A percentile compares a stretch with the other conserved stretches of the same genome.
These are phyloP conservation scores for Helichrysum umbraculigerum DNA, from an alignment of 129 eudicot species.

Conservation along the genomic window DNA sequence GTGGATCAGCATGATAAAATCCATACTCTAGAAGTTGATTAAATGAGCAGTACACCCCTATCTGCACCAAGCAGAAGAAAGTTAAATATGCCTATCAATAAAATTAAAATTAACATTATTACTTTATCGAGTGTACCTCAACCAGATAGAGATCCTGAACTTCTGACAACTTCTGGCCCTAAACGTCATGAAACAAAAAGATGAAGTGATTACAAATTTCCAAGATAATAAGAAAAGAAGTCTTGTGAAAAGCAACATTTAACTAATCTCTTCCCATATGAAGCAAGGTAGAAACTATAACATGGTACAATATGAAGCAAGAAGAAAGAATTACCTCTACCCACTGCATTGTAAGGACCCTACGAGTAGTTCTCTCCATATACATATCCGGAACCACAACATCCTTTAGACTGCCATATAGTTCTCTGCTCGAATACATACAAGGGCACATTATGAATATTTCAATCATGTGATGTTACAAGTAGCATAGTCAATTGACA, in stretches of 20 bases:
- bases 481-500: too few relatives aligned
- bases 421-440: constrained; percentile 51
- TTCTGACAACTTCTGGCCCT: constrained; percentile 93
- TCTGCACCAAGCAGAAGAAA: constrained; percentile 45
- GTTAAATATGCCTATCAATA: background rate
- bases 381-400: constrained; percentile 88
- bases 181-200: constrained; percentile 26
- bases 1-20: constrained; percentile 99
- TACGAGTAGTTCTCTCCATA: constrained; percentile 70
- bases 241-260: background rate
- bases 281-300: background rate
- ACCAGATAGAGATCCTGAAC: constrained; percentile 92
- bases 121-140: constrained; percentile 52
- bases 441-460: background rate
- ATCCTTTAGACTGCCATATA: constrained; percentile 81
- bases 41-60: constrained; percentile 97
- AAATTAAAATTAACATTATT: background rate
- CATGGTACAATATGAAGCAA: background rate
- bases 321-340: constrained; percentile 65
- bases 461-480: too few relatives aligned
- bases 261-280: too few relatives aligned
- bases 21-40: constrained; percentile 94
- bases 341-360: constrained; percentile 94
- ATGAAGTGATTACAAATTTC: background rate
- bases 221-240: background rate